Percentiles rank a stretch among this genome's conserved stretches.
phyloP scores from a whole-genome alignment of 176 grass and related monocot genomes.

The Zea mays region DNA sequence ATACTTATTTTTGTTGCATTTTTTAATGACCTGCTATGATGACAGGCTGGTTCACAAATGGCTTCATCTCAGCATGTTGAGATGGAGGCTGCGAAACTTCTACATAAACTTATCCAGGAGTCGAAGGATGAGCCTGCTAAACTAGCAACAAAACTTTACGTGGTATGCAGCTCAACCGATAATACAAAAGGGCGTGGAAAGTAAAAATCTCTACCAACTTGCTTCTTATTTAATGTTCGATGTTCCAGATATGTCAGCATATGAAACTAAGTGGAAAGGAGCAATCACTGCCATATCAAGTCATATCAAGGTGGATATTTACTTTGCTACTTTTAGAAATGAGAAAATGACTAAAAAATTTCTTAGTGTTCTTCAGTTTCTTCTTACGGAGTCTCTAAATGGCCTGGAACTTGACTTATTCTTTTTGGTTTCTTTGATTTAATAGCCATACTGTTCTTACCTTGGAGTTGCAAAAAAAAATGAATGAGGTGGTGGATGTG shows the following conservation, averaged over 20 bases:
- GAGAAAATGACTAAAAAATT: constrained; percentile 3
- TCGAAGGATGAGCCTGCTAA: constrained; percentile 94
- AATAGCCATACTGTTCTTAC: constrained; percentile 4
- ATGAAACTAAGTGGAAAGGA: constrained; percentile 99
- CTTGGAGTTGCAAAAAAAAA: background rate
- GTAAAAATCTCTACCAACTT: constrained; percentile 20
- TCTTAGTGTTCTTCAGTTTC: background rate
- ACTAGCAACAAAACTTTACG: constrained; percentile 95
- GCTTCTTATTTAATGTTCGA: constrained; percentile 14
- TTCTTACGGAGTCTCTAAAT: constrained; percentile 8
- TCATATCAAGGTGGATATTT: constrained; percentile 80
- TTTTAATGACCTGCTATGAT: constrained; percentile 22
- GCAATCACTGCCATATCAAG: constrained; percentile 94
- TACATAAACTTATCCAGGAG: constrained; percentile 97
- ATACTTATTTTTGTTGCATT: constrained; percentile 5
- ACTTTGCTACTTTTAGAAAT: constrained; percentile 9
- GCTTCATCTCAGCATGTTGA: constrained; percentile 92
- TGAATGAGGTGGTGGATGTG: background rate
- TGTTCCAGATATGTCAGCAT: constrained; percentile 88
- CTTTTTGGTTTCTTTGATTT: background rate
- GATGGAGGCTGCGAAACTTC: constrained; percentile 90
- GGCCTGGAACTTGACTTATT: background rate
- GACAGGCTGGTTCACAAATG: constrained; percentile 53
- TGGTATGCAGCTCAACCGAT: constrained; percentile 52
- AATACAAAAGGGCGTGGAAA: constrained; percentile 11